A percentile compares a stretch with the other conserved stretches of the same genome.
Evolutionary conservation across 2,329 filamentous ascomycete genomes (phyloP).

Genomic region (Alternaria atra): DNA sequence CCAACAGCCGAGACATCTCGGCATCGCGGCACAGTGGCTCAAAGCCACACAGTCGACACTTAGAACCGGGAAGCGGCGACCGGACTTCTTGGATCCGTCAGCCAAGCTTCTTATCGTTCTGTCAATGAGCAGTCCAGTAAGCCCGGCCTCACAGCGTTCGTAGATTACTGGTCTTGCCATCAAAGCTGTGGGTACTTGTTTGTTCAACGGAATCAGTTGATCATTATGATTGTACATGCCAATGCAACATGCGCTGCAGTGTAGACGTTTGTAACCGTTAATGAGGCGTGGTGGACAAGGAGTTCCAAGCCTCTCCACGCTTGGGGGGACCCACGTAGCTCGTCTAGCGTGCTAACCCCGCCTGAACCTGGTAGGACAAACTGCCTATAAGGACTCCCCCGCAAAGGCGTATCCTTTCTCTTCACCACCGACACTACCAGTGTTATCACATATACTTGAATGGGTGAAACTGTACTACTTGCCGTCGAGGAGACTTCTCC

Average conservation of each 20-base stretch:
- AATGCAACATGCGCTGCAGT: constrained; percentile 3
- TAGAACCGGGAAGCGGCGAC: constrained; percentile 31
- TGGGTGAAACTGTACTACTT: constrained; percentile 53
- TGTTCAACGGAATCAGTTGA: constrained; percentile 12
- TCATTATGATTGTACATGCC: constrained; percentile 2
- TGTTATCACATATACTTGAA: constrained; percentile 53
- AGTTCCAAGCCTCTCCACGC: constrained; percentile 31
- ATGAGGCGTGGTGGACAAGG: constrained; percentile 30
- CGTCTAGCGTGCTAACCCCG: constrained; percentile 43
- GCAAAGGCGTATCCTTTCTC: constrained; percentile 29
- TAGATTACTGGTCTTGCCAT: constrained; percentile 6
- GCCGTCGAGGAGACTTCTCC: constrained; percentile 53
- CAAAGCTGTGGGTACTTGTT: constrained; percentile 4
- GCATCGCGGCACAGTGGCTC: constrained; percentile 38
- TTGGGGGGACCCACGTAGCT: constrained; percentile 44
- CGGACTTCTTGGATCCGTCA: constrained; percentile 41
- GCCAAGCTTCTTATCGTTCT: constrained; percentile 45
- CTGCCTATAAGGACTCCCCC: constrained; percentile 47
- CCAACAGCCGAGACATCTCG: constrained; percentile 40
- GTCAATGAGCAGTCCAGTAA: constrained; percentile 17
- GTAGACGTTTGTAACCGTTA: constrained; percentile 17
- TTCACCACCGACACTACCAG: constrained; percentile 43
- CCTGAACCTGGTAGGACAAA: constrained; percentile 30
- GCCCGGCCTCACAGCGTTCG: constrained; percentile 8
- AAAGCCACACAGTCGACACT: constrained; percentile 20